phyloP scores from a whole-genome alignment of 768 basidiomycete species.

The Trichaptum fuscoviolaceum region DNA sequence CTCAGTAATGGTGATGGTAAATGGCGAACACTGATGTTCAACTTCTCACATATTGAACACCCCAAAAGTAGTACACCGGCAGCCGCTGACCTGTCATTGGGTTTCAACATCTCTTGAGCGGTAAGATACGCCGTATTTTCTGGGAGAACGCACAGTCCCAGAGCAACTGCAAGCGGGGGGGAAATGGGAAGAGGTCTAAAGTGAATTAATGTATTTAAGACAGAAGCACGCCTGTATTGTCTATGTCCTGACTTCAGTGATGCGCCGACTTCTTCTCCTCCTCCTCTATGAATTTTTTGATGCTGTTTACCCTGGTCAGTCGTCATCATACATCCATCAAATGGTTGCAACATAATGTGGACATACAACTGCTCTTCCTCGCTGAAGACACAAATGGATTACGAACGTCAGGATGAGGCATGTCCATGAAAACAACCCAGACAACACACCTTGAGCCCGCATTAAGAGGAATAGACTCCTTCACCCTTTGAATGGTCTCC shows the following conservation, averaged over 20 bases:
- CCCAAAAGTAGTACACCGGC: background rate
- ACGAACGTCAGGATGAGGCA: slow-evolving; percentile 4
- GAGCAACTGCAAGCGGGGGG: background rate
- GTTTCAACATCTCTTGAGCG: background rate
- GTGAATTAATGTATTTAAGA: background rate
- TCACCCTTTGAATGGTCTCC: slow-evolving; percentile 45
- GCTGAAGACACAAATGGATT: slow-evolving; percentile 31
- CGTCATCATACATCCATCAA: slow-evolving; percentile 26
- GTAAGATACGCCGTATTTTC: background rate
- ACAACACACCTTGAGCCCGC: slow-evolving; percentile 62
- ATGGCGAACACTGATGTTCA: background rate
- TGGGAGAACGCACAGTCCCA: background rate
- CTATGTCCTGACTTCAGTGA: background rate
- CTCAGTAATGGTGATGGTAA: background rate
- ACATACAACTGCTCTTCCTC: slow-evolving; percentile 86
- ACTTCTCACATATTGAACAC: background rate
- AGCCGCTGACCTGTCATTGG: background rate
- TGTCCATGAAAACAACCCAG: background rate
- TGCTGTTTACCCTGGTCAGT: slow-evolving; percentile 57
- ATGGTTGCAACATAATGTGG: slow-evolving; percentile 13
- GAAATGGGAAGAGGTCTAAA: background rate
- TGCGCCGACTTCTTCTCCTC: slow-evolving; percentile 64
- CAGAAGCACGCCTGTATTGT: background rate
- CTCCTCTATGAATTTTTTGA: slow-evolving; percentile 73
- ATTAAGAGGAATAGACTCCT: slow-evolving; percentile 57